Conservation (phyloP, 2,329 filamentous ascomycete genomes). For the Exophiala phaeomuriformis region DNA sequence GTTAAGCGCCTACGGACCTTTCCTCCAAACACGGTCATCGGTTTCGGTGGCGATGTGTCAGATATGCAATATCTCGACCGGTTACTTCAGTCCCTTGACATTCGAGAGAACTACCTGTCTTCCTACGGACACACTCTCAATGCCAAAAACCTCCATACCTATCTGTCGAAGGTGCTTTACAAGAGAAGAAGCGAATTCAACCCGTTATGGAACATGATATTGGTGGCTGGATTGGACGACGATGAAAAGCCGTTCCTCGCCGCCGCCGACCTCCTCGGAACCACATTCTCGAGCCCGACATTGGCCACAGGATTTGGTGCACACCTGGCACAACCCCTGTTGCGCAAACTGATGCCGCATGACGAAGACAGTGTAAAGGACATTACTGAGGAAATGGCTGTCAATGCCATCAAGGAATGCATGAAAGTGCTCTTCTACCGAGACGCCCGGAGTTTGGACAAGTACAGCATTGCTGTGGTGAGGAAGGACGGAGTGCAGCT, state of each 20-base stretch:
- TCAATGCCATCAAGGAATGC: conserved; percentile 78
- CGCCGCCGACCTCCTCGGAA: conserved; percentile 83
- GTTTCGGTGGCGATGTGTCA: conserved; percentile 93
- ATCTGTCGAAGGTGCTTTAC: conserved; percentile 93
- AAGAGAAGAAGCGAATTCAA: conserved; percentile 91
- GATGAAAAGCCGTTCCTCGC: conserved; percentile 79
- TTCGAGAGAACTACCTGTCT: conserved; percentile 75
- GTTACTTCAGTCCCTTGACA: conserved; percentile 76
- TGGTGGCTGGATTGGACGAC: conserved; percentile 82
- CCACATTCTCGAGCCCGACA: conserved; percentile 79
- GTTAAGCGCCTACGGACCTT: conserved; percentile 92
- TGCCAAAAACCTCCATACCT: conserved; percentile 92
- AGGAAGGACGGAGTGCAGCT: conserved; percentile 78
- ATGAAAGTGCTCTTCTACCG: conserved; percentile 99
- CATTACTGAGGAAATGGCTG: conserved; percentile 68
- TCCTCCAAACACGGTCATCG: conserved; percentile 73
- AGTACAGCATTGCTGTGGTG: conserved; percentile 84
- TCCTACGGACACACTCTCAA: conserved; percentile 53
- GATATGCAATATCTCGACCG: conserved; percentile 99
- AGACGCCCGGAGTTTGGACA: conserved; percentile 85
- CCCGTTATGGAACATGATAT: conserved; percentile 91
- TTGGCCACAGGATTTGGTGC: conserved; percentile 90
- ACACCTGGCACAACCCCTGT: conserved; percentile 84
- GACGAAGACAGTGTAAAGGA: conserved; percentile 61
- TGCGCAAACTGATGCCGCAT: conserved; percentile 75